phyloP scores from a whole-genome alignment of 257 asterid genomes.

The Plantago ovata region DNA sequence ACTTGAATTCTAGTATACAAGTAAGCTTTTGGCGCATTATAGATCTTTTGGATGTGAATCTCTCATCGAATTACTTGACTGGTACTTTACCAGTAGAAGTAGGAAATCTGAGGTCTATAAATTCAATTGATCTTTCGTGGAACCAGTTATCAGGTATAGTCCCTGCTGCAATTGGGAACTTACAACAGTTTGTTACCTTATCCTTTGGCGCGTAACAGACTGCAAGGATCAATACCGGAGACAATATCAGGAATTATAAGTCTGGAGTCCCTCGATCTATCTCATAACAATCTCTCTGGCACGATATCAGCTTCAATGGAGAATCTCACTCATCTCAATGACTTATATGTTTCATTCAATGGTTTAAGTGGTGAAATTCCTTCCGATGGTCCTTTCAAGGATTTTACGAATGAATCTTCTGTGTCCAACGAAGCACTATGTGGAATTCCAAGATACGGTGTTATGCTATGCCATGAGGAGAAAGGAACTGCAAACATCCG shows the following conservation, averaged over 20 bases:
- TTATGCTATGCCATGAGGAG: conserved; percentile 1
- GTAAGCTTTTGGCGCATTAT: conserved; percentile 10
- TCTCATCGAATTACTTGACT: conserved; percentile 3
- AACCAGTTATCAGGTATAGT: conserved; percentile 15
- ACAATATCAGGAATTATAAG: conserved; percentile 3
- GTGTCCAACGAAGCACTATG: conserved; percentile 13
- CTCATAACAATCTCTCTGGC: conserved; percentile 17
- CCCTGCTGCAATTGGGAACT: not conserved
- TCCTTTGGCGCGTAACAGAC: not conserved
- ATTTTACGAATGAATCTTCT: conserved; percentile 13
- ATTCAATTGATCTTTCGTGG: not conserved
- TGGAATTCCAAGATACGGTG: conserved; percentile 5
- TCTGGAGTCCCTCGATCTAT: conserved; percentile 5
- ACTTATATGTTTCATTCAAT: conserved; percentile 18
- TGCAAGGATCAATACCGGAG: conserved; percentile 12
- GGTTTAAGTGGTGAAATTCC: conserved; percentile 22
- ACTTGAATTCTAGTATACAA: conserved; percentile 6
- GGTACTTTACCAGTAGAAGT: conserved; percentile 1
- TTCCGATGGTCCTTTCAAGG: conserved; percentile 10
- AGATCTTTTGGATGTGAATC: not conserved
- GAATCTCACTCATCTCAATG: not conserved
- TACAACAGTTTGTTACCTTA: not conserved
- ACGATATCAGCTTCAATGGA: conserved; percentile 1
- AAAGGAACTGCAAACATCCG: not conserved
- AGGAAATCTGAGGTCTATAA: not conserved